phyloP scores from a whole-genome alignment of 139 green algal species.

The Raphidocelis subcapitata region DNA sequence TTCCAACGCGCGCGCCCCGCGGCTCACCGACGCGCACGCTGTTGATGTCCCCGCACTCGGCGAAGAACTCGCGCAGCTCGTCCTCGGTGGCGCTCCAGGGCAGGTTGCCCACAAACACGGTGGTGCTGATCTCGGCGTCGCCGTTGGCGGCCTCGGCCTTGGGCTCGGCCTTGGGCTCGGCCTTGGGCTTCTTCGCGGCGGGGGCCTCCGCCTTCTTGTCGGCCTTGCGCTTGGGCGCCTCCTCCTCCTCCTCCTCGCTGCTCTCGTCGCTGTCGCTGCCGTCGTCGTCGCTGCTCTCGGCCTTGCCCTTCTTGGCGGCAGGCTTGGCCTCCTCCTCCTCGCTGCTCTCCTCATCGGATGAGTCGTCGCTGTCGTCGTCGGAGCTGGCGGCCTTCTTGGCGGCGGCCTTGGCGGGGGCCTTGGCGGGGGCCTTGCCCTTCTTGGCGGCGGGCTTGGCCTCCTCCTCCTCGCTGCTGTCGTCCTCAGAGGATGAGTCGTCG shows the following conservation, averaged over 20 bases:
- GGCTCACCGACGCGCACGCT: conserved; percentile 58
- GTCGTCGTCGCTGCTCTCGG: background rate
- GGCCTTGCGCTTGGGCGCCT: conserved; percentile 16
- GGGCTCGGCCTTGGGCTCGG: conserved; percentile 12
- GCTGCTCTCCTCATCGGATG: background rate
- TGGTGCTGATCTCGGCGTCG: too few species aligned
- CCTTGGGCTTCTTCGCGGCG: conserved; percentile 43
- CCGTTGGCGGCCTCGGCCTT: conserved; percentile 14
- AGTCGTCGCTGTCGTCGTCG: background rate
- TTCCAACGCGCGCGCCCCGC: too few species aligned
- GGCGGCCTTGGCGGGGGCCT: conserved; percentile 7
- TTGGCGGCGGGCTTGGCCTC: background rate
- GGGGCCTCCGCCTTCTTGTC: conserved; percentile 20
- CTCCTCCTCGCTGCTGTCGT: background rate
- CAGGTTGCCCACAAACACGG: conserved; percentile 77
- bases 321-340: background rate
- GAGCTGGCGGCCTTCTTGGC: too few species aligned
- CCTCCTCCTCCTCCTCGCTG: conserved; percentile 4
- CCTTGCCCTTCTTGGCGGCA: background rate
- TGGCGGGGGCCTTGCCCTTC: background rate
- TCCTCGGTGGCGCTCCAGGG: conserved; percentile 60
- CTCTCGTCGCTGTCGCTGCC: too few species aligned
- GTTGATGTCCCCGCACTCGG: conserved; percentile 54
- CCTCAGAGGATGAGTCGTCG: background rate
- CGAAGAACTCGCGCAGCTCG: conserved; percentile 53